A percentile compares a stretch with the other conserved stretches of the same genome.
phyloP scores from a whole-genome alignment of 2,329 filamentous ascomycete species.

The Pyricularia grisea region DNA sequence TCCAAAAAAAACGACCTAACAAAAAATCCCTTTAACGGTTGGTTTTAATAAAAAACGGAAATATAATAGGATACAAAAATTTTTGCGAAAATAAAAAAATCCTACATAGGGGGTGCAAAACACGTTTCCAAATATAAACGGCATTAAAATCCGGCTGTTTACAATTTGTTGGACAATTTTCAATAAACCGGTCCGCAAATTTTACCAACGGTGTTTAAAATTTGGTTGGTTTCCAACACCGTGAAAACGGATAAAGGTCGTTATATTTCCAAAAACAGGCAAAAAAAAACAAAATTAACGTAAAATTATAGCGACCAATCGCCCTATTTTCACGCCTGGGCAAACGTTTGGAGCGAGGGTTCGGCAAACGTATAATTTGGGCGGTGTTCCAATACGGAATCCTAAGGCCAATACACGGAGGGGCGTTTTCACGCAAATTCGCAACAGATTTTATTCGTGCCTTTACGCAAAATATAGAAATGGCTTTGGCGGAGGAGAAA shows the following conservation, averaged over 20 bases:
- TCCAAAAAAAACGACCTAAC: constrained; percentile 1
- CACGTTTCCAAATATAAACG: neutral
- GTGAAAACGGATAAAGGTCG: constrained; percentile 6
- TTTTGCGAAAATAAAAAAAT: neutral
- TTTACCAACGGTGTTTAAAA: constrained; percentile 6
- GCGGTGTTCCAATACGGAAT: neutral
- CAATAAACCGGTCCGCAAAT: neutral
- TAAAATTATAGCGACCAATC: constrained; percentile 8
- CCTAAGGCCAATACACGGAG: neutral
- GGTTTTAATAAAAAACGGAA: neutral
- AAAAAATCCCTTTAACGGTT: neutral
- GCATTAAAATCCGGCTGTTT: neutral
- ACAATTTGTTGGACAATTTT: neutral
- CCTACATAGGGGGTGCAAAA: neutral
- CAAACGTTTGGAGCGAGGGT: constrained; percentile 8
- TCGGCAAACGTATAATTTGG: constrained; percentile 1
- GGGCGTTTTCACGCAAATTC: neutral
- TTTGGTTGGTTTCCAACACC: constrained; percentile 1
- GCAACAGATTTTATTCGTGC: neutral
- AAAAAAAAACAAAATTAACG: constrained; percentile 5
- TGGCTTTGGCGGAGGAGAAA: neutral
- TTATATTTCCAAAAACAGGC: constrained; percentile 8
- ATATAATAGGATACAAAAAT: neutral
- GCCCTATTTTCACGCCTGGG: constrained; percentile 9
- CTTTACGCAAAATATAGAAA: neutral